Percentiles rank a stretch among this genome's conserved stretches.
Evolutionary conservation across 2,329 filamentous ascomycete species (phyloP).

Genomic region (Hypoxylon sp.): DNA sequence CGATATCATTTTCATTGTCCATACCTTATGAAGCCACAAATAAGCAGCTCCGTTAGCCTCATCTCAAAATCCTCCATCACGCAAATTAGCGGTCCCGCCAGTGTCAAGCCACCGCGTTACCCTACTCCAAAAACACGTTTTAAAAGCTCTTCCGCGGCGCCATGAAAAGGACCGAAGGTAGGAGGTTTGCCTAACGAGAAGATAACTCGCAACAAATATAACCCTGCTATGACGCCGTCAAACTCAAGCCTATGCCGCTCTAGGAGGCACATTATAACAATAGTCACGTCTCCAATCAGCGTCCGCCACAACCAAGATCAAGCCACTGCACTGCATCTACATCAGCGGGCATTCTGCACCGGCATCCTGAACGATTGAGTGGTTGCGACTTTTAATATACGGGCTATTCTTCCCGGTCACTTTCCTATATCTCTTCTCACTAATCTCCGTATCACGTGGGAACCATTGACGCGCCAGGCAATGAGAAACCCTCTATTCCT

Average conservation of each 20-base stretch:
- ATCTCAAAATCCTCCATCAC: slow-evolving; percentile 52
- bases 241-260: slow-evolving; percentile 45
- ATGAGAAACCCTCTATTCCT: slow-evolving; percentile 33
- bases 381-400: too few relatives aligned
- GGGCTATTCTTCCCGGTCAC: too few relatives aligned
- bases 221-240: slow-evolving; percentile 52
- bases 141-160: slow-evolving; percentile 53
- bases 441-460: slow-evolving; percentile 44
- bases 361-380: too few relatives aligned
- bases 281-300: slow-evolving; percentile 51
- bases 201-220: slow-evolving; percentile 39
- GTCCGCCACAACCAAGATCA: slow-evolving; percentile 28
- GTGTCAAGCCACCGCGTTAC: slow-evolving; percentile 29
- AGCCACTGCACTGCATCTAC: too few relatives aligned
- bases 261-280: slow-evolving; percentile 54
- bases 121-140: slow-evolving; percentile 47
- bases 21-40: slow-evolving; percentile 56
- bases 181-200: slow-evolving; percentile 4
- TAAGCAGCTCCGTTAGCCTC: slow-evolving; percentile 54
- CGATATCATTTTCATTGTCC: background rate
- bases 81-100: slow-evolving; percentile 53
- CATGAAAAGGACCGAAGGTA: slow-evolving; percentile 50
- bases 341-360: too few relatives aligned
- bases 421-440: too few relatives aligned
- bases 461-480: slow-evolving; percentile 48